Evolutionary conservation across 495 filamentous ascomycete species (phyloP), one percentile per base, ranked within the genome.

Genomic region (Hypoxylon rickii): DNA sequence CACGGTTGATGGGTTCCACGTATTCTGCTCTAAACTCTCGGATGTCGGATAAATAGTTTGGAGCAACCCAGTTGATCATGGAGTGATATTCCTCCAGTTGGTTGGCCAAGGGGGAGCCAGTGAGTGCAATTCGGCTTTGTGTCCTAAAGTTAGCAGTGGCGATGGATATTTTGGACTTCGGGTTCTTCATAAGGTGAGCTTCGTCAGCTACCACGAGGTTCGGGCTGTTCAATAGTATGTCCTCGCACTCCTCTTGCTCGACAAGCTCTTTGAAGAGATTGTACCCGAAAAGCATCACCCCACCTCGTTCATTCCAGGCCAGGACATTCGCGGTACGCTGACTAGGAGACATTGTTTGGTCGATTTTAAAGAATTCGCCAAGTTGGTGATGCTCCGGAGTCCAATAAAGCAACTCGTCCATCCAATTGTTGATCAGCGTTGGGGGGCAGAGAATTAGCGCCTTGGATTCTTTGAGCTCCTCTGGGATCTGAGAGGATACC

Each of bases 11-110:
- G 0, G 90, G 89, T 11, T 83, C 79, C 3, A 83, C 75, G 58
- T 88, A 97, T 19, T 83, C 77, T 0, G 75, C 66, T 32, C 73
- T 76, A 67, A 97, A 97, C 63, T 90, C 84, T 0, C 50, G 51
- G 2, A 72, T 60, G 4, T 79, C 76, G 12, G 89, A 90, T 3
- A 97, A 76, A 59, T 89, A 96, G 20, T 80, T 81, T 2, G 90
- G 88, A 3, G 89, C 83, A 26, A 94, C 84, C 92, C 92, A 97
- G 45, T 93, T 84, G 42, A 97, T 86, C 83, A 96, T 88, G 6
- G 86, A 68, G 61, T 85, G 90, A 63, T 96, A 96, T 55, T 97
- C 92, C 33, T 76, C 68, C 1, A 96, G 79, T 29, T 88, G 87
- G 63, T 96, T 97, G 0, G 87, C 84, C 13, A 97, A 67, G 7